These are phyloP conservation scores for Phyllosticta citriasiana DNA, from an alignment of 2,329 filamentous ascomycete genomes.

Conservation along the genomic window DNA sequence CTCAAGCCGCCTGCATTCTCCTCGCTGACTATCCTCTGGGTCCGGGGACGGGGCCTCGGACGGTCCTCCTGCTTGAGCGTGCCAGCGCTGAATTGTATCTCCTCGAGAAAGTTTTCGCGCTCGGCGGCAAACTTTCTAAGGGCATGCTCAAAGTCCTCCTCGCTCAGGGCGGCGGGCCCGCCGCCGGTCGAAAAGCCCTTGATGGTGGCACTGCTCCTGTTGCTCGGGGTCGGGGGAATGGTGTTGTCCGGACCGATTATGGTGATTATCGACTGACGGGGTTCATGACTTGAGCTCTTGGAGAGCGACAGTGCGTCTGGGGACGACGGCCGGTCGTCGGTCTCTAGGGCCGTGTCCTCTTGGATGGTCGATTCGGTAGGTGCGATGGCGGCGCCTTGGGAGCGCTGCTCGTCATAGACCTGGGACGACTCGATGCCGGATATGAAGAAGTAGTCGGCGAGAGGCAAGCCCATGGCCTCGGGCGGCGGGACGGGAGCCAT, in stretches of 20 bases:
- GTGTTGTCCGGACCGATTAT: slow-evolving; percentile 30
- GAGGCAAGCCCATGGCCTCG: slow-evolving; percentile 38
- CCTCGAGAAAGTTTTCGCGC: slow-evolving; percentile 84
- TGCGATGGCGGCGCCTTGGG: slow-evolving; percentile 19
- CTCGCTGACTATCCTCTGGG: slow-evolving; percentile 71
- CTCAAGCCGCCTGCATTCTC: slow-evolving; percentile 44
- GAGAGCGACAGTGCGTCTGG: slow-evolving; percentile 32
- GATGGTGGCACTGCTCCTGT: slow-evolving; percentile 55
- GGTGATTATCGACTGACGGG: slow-evolving; percentile 42
- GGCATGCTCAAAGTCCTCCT: slow-evolving; percentile 90
- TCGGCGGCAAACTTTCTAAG: slow-evolving; percentile 93
- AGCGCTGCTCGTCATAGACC: slow-evolving; percentile 38
- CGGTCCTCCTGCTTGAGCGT: slow-evolving; percentile 47
- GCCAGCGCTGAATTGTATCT: slow-evolving; percentile 78
- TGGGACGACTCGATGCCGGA: slow-evolving; percentile 43
- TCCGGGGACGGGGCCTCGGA: slow-evolving; percentile 62
- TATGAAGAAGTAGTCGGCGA: slow-evolving; percentile 61
- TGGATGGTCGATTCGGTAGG: slow-evolving; percentile 48
- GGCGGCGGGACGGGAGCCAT: slow-evolving; percentile 31
- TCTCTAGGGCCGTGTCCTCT: slow-evolving; percentile 49
- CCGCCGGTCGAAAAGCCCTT: slow-evolving; percentile 33
- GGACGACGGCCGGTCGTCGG: slow-evolving; percentile 32
- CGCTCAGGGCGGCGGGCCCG: slow-evolving; percentile 41
- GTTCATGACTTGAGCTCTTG: slow-evolving; percentile 34
- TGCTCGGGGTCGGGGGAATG: slow-evolving; percentile 45